A percentile compares a stretch with the other conserved stretches of the same genome.
phyloP scores from a whole-genome alignment of 2,329 filamentous ascomycete species.

The Stachybotrys elegans region DNA sequence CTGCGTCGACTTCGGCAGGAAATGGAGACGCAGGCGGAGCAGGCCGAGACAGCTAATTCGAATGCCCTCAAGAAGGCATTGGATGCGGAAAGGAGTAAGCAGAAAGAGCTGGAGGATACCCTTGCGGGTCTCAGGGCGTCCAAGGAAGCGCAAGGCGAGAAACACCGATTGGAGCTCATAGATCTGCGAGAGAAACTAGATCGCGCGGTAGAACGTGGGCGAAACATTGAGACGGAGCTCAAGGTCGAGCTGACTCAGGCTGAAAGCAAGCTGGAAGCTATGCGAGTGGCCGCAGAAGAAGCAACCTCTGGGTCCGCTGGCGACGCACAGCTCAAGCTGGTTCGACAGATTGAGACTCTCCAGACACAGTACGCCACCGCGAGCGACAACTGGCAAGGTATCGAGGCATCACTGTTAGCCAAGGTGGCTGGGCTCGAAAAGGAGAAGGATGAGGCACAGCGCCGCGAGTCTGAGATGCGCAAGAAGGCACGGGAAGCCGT shows the following conservation, averaged over 20 bases:
- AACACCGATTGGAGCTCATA: constrained; percentile 61
- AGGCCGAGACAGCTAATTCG: constrained; percentile 59
- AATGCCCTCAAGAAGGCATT: constrained; percentile 64
- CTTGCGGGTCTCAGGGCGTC: constrained; percentile 68
- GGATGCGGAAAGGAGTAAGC: constrained; percentile 57
- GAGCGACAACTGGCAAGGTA: constrained; percentile 95
- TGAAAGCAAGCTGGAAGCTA: constrained; percentile 84
- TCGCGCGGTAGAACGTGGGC: constrained; percentile 65
- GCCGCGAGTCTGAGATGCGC: constrained; percentile 80
- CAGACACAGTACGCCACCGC: constrained; percentile 94
- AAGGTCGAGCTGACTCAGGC: constrained; percentile 71
- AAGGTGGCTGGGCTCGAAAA: constrained; percentile 76
- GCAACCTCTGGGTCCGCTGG: constrained; percentile 76
- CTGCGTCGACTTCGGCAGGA: constrained; percentile 67
- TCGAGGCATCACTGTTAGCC: constrained; percentile 79
- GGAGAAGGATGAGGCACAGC: constrained; percentile 80
- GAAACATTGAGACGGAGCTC: constrained; percentile 68
- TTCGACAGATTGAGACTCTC: constrained; percentile 90
- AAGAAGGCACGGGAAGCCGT: constrained; percentile 85
- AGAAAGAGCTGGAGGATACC: constrained; percentile 50
- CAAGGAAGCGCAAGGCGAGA: constrained; percentile 69
- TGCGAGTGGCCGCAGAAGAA: constrained; percentile 83
- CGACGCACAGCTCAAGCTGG: constrained; percentile 80
- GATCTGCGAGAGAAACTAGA: constrained; percentile 70
- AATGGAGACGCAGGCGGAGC: constrained; percentile 60